Conservation (phyloP, 345 rosid genomes). For the Eucalyptus caleyi region DNA sequence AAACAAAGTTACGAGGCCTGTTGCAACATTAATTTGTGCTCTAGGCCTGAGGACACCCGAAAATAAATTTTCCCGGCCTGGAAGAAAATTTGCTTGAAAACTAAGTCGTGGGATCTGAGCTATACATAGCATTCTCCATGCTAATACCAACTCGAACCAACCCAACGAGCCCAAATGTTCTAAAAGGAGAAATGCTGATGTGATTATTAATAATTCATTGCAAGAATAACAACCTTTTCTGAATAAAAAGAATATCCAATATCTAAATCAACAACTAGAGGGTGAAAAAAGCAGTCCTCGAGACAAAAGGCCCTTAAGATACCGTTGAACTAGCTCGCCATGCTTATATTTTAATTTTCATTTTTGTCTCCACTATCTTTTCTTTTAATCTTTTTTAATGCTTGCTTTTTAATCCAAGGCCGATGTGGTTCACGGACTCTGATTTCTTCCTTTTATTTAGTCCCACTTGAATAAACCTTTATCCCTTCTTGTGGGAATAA, state of each 20-base stretch:
- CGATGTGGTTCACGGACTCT: not conserved
- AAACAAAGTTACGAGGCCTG: not conserved
- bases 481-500: not conserved
- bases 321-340: not conserved
- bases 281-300: no score
- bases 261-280: no score
- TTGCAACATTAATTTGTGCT: not conserved
- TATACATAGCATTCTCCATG: no score
- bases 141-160: no score
- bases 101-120: not conserved
- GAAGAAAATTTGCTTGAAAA: not conserved
- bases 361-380: not conserved
- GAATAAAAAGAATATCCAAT: no score
- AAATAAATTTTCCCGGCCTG: not conserved
- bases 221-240: no score
- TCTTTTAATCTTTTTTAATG: no score
- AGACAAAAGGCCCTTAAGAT: not conserved
- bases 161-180: no score
- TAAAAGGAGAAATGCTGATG: no score
- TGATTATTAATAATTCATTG: no score
- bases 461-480: not conserved
- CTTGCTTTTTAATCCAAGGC: not conserved
- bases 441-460: not conserved
- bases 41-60: not conserved
- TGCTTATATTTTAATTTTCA: not conserved